These are phyloP conservation scores for Alliaria petiolata DNA, from an alignment of 345 rosid genomes.

Conservation along the genomic window DNA sequence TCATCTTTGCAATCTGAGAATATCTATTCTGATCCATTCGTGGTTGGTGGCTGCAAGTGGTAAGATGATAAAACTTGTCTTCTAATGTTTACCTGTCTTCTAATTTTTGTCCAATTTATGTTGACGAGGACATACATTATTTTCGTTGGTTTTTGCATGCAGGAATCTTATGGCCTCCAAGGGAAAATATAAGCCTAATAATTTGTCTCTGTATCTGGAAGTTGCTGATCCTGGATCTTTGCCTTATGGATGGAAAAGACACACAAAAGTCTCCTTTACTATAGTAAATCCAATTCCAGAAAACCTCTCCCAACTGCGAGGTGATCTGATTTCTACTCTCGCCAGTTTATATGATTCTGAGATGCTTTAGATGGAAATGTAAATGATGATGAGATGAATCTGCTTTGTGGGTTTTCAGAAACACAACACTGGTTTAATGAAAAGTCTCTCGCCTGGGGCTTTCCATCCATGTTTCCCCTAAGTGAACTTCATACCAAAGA, in stretches of 20 bases:
- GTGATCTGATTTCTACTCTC: background rate
- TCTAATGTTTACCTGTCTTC: too few relatives aligned
- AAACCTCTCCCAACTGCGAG: background rate
- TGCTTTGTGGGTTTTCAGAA: too few relatives aligned
- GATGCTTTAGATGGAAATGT: too few relatives aligned
- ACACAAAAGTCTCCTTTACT: background rate
- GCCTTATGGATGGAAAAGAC: conserved; percentile 75
- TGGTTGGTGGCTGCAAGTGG: conserved; percentile 2
- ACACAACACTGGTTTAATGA: too few relatives aligned
- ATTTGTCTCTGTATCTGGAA: conserved; percentile 64
- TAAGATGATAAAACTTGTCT: background rate
- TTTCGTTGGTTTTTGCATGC: background rate
- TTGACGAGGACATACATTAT: too few relatives aligned
- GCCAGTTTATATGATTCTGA: too few relatives aligned
- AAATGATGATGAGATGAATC: too few relatives aligned
- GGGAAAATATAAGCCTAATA: conserved; percentile 56
- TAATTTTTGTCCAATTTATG: too few relatives aligned
- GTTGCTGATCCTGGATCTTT: conserved; percentile 53
- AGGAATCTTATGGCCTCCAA: conserved; percentile 64
- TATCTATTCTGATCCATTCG: background rate
- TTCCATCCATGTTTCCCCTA: too few relatives aligned
- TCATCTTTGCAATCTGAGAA: background rate
- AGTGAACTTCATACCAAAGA: too few relatives aligned
- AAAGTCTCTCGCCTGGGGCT: too few relatives aligned
- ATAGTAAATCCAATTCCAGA: background rate